Evolutionary conservation across 163 green algal species (phyloP).

Genomic region (Prototheca wickerhamii): DNA sequence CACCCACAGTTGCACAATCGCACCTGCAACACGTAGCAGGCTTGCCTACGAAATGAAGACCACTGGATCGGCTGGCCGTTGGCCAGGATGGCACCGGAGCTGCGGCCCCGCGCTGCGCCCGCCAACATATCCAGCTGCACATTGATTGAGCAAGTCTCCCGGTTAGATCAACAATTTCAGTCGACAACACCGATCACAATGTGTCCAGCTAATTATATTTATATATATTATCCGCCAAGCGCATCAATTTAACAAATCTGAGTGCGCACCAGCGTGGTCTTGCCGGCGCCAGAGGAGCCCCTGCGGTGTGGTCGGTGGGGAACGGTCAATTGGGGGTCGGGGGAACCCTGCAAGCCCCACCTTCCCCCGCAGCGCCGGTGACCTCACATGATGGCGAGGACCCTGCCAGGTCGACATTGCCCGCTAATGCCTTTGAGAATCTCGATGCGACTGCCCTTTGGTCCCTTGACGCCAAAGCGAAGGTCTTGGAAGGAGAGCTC

Average conservation of each 20-base stretch:
- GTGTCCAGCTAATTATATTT: too few species aligned
- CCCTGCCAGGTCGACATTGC: conserved; percentile 11
- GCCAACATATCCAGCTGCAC: conserved; percentile 37
- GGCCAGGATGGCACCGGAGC: conserved; percentile 20
- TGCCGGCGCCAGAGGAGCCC: conserved; percentile 7
- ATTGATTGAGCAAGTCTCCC: not conserved
- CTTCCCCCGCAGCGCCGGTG: too few species aligned
- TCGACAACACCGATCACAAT: too few species aligned
- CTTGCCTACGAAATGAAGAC: conserved; percentile 11
- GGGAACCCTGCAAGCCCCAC: not conserved
- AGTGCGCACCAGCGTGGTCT: conserved; percentile 32
- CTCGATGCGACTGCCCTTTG: conserved; percentile 4
- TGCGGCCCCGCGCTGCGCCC: conserved; percentile 15
- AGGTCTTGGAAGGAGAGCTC: conserved; percentile 45
- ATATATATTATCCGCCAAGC: too few species aligned
- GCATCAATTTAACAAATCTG: too few species aligned
- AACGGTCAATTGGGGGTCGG: not conserved
- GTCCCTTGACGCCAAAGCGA: conserved; percentile 57
- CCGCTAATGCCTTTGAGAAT: conserved; percentile 40
- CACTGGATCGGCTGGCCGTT: conserved; percentile 14
- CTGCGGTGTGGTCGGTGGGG: not conserved
- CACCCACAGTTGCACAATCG: too few species aligned
- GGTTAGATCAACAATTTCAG: too few species aligned
- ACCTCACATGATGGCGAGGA: conserved; percentile 47
- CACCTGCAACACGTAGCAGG: conserved; percentile 29